Conservation (phyloP, 306 rosid genomes). For the Boehmeria nivea region DNA sequence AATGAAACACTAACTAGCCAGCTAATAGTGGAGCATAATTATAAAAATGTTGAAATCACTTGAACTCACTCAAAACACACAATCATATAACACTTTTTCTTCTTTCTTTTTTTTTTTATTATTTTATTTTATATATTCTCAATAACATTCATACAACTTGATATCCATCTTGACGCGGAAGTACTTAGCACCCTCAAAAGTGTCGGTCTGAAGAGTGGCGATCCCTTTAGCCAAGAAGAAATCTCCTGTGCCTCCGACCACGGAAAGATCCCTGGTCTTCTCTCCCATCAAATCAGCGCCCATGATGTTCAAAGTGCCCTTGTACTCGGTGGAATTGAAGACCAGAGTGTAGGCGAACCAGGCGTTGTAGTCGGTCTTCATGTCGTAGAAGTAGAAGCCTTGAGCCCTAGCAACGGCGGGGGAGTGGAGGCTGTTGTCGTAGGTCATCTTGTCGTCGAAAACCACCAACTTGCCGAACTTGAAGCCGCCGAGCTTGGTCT, state of each 20-base stretch:
- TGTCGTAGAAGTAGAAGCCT: conserved; percentile 8
- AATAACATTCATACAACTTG: conserved; percentile 54
- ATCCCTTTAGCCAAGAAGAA: conserved; percentile 68
- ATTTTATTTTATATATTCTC: neutral
- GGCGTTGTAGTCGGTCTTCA: neutral
- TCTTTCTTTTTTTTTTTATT: no score
- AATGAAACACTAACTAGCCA: no score
- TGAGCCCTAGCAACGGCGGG: conserved; percentile 10
- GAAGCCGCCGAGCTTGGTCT: conserved; percentile 17
- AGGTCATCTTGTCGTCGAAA: conserved; percentile 5
- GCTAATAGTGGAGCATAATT: no score
- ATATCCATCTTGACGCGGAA: conserved; percentile 55
- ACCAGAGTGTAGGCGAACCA: neutral
- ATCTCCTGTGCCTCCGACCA: conserved; percentile 62
- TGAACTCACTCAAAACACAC: no score
- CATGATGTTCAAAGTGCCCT: conserved; percentile 48
- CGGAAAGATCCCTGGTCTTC: conserved; percentile 56
- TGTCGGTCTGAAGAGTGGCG: conserved; percentile 49
- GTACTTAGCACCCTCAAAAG: conserved; percentile 54
- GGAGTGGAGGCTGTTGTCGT: neutral
- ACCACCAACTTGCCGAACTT: conserved; percentile 6
- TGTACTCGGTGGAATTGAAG: conserved; percentile 33
- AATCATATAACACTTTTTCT: no score
- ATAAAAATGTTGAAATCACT: no score
- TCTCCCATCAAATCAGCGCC: conserved; percentile 64